A percentile compares a stretch with the other conserved stretches of the same genome.
phyloP scores from a whole-genome alignment of 768 basidiomycete genomes.

The Strobilomyces echinocephalus region DNA sequence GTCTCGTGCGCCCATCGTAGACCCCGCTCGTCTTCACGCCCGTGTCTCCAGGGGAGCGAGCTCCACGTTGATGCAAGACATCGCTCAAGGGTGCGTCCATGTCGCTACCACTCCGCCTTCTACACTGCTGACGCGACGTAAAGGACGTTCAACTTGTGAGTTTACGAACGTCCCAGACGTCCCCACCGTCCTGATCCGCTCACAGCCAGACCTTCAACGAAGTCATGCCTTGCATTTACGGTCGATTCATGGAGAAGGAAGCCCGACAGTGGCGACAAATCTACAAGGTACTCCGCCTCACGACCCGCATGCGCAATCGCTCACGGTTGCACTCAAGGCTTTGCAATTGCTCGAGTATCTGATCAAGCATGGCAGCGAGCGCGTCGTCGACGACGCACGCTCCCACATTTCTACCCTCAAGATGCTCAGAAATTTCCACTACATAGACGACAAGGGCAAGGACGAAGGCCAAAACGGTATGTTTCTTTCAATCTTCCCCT shows the following conservation, averaged over 20 bases:
- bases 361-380: conserved; percentile 94
- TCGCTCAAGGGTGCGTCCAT: conserved; percentile 84
- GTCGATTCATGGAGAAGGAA: conserved; percentile 96
- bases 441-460: conserved; percentile 97
- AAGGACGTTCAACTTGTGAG: conserved; percentile 97
- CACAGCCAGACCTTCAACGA: conserved; percentile 95
- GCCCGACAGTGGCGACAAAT: conserved; percentile 98
- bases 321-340: conserved; percentile 45
- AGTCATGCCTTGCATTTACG: conserved; percentile 96
- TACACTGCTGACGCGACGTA: conserved; percentile 14
- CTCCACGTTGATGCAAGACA: conserved; percentile 97
- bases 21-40: conserved; percentile 1
- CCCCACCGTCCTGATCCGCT: conserved; percentile 7
- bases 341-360: conserved; percentile 93
- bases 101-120: background rate
- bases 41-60: conserved; percentile 80
- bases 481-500: conserved; percentile 2
- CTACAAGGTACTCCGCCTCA: conserved; percentile 68
- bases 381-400: conserved; percentile 95
- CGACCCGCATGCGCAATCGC: background rate
- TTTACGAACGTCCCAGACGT: background rate
- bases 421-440: conserved; percentile 97
- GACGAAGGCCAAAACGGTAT: conserved; percentile 97
- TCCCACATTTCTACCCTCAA: conserved; percentile 93
- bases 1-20: conserved; percentile 19